Conservation (phyloP, 2,329 filamentous ascomycete genomes). For the Arthrobotrys entomopaga region DNA sequence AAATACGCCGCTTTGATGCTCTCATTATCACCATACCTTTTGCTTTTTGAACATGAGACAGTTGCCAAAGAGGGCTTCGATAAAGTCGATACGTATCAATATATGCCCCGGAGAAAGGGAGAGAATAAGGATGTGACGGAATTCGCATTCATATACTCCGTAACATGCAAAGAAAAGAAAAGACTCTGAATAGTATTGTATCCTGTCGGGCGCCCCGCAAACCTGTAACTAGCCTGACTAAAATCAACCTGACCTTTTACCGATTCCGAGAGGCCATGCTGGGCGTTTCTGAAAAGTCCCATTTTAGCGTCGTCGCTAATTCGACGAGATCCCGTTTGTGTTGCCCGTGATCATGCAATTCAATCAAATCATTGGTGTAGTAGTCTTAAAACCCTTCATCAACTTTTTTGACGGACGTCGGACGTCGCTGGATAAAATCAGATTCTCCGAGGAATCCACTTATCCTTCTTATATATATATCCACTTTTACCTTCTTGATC, state of each 20-base stretch:
- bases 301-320: constrained; percentile 40
- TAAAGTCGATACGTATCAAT: too few species aligned
- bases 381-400: too few species aligned
- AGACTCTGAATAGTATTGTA: too few species aligned
- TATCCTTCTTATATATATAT: too few species aligned
- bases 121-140: neutral
- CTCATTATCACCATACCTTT: too few species aligned
- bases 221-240: constrained; percentile 36
- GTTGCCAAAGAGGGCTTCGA: too few species aligned
- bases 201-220: constrained; percentile 10
- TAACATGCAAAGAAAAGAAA: too few species aligned
- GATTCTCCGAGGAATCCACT: constrained; percentile 11
- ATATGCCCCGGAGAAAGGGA: neutral
- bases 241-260: constrained; percentile 14
- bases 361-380: too few species aligned
- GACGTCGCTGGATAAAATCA: constrained; percentile 12
- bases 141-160: constrained; percentile 3
- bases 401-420: too few species aligned
- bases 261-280: constrained; percentile 33
- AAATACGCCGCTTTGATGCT: neutral
- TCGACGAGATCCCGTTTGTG: constrained; percentile 39
- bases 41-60: too few species aligned
- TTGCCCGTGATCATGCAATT: constrained; percentile 40
- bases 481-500: too few species aligned
- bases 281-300: constrained; percentile 13